A percentile compares a stretch with the other conserved stretches of the same genome.
Evolutionary conservation across 2,329 filamentous ascomycete genomes (phyloP).

Genomic region (Endocalyx cinctus): DNA sequence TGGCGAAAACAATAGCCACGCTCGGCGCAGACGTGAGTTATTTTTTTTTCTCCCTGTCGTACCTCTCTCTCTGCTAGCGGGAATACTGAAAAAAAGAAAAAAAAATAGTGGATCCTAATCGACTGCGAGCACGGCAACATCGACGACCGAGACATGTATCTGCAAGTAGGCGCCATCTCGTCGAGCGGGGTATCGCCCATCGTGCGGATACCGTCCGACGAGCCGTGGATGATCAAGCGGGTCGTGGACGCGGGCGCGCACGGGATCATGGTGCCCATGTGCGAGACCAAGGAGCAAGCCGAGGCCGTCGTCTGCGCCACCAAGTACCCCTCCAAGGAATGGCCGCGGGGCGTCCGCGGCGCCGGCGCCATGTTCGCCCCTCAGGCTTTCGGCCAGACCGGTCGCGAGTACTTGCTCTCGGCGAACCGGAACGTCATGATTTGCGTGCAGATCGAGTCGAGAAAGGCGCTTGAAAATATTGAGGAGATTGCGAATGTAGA

Average conservation of each 20-base stretch:
- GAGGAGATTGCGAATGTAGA: slow-evolving; percentile 12
- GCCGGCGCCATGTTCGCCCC: slow-evolving; percentile 26
- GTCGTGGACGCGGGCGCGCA: slow-evolving; percentile 26
- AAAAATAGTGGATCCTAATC: slow-evolving; percentile 16
- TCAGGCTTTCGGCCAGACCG: slow-evolving; percentile 21
- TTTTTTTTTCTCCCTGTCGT: too few species aligned
- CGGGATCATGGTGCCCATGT: slow-evolving; percentile 27
- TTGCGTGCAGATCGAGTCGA: slow-evolving; percentile 18
- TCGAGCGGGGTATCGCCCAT: slow-evolving; percentile 16
- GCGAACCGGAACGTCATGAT: slow-evolving; percentile 21
- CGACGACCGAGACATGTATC: slow-evolving; percentile 18
- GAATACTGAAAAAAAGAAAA: too few species aligned
- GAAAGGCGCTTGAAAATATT: slow-evolving; percentile 12
- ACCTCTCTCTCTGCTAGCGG: too few species aligned
- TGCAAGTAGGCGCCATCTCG: slow-evolving; percentile 15
- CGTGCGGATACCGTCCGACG: slow-evolving; percentile 15
- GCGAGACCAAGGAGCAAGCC: slow-evolving; percentile 1
- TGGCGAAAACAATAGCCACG: slow-evolving; percentile 24
- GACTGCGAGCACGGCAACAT: slow-evolving; percentile 22
- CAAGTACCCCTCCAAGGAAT: slow-evolving; percentile 21
- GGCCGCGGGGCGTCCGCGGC: slow-evolving; percentile 20
- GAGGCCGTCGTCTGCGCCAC: slow-evolving; percentile 16
- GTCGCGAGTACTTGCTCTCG: slow-evolving; percentile 18
- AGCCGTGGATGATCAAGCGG: slow-evolving; percentile 28
- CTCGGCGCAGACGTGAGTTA: slow-evolving; percentile 27